Percentiles rank a stretch among this genome's conserved stretches.
phyloP scores from a whole-genome alignment of 1,284 basidiomycete species.

The Microbotryum violaceum region DNA sequence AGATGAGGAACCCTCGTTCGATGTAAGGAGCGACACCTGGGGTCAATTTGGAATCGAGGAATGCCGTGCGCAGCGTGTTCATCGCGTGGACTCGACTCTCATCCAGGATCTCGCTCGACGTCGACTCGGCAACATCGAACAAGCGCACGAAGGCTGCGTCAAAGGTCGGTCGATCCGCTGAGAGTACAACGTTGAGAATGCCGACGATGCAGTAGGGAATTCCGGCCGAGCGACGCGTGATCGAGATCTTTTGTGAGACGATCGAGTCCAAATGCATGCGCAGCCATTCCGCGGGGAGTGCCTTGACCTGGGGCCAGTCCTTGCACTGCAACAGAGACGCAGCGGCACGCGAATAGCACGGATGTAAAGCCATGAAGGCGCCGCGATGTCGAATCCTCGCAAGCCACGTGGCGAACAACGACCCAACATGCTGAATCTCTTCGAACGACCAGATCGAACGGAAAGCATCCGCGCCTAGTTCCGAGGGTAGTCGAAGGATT shows the following conservation, averaged over 20 bases:
- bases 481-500: slow-evolving; percentile 32
- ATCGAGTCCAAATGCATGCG: slow-evolving; percentile 27
- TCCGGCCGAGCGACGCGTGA: slow-evolving; percentile 41
- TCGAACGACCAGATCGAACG: slow-evolving; percentile 11
- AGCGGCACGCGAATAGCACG: slow-evolving; percentile 37
- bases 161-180: slow-evolving; percentile 13
- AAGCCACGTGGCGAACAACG: slow-evolving; percentile 39
- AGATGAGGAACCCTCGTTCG: slow-evolving; percentile 37
- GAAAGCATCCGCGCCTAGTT: slow-evolving; percentile 19
- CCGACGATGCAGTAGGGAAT: slow-evolving; percentile 41
- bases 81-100: slow-evolving; percentile 36
- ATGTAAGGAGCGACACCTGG: slow-evolving; percentile 20
- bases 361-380: slow-evolving; percentile 41
- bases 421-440: slow-evolving; percentile 34
- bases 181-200: slow-evolving; percentile 32
- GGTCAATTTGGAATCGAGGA: slow-evolving; percentile 27
- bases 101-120: slow-evolving; percentile 17
- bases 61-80: slow-evolving; percentile 37
- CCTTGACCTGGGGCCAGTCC: slow-evolving; percentile 29
- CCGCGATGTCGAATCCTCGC: slow-evolving; percentile 41
- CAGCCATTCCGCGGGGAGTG: slow-evolving; percentile 37
- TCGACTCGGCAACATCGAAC: slow-evolving; percentile 30
- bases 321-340: slow-evolving; percentile 32
- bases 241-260: slow-evolving; percentile 35
- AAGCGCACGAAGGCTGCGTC: slow-evolving; percentile 15